Conservation (phyloP, 2,329 filamentous ascomycete genomes). For the Sphaerostilbella broomeana region DNA sequence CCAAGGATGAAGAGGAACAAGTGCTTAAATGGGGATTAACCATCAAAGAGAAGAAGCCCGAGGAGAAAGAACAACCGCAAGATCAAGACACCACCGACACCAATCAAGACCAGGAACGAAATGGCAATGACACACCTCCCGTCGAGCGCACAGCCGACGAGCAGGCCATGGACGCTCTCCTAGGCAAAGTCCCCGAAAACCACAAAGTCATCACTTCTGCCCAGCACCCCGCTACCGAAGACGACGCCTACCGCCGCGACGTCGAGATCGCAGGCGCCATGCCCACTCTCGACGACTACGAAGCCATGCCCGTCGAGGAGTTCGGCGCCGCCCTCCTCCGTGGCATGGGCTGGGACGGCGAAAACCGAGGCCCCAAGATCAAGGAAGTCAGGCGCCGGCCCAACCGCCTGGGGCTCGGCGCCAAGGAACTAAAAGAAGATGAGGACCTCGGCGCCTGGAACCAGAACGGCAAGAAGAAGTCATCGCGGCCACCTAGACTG, state of each 20-base stretch:
- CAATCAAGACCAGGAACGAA: neutral
- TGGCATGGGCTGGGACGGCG: slow-evolving; percentile 91
- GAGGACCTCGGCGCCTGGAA: slow-evolving; percentile 78
- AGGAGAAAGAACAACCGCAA: slow-evolving; percentile 5
- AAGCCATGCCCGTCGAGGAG: slow-evolving; percentile 83
- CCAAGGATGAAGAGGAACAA: slow-evolving; percentile 36
- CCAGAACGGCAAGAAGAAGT: slow-evolving; percentile 53
- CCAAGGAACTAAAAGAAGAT: slow-evolving; percentile 67
- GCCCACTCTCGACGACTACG: slow-evolving; percentile 77
- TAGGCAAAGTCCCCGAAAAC: slow-evolving; percentile 45
- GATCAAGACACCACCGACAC: slow-evolving; percentile 6
- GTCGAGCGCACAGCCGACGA: slow-evolving; percentile 32
- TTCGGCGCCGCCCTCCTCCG: slow-evolving; percentile 86
- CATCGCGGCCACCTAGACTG: slow-evolving; percentile 39
- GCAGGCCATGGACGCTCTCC: slow-evolving; percentile 59
- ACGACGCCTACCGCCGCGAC: slow-evolving; percentile 64
- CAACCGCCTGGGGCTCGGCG: slow-evolving; percentile 80
- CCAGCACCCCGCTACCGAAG: slow-evolving; percentile 45
- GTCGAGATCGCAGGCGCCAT: slow-evolving; percentile 65
- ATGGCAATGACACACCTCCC: slow-evolving; percentile 5
- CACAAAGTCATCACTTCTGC: slow-evolving; percentile 46
- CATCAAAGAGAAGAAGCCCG: slow-evolving; percentile 39
- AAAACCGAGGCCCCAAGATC: slow-evolving; percentile 43
- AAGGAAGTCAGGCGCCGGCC: slow-evolving; percentile 67
- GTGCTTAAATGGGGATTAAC: slow-evolving; percentile 51